Conservation (phyloP, 208 protist species). For the Trypanosoma scelopori region DNA sequence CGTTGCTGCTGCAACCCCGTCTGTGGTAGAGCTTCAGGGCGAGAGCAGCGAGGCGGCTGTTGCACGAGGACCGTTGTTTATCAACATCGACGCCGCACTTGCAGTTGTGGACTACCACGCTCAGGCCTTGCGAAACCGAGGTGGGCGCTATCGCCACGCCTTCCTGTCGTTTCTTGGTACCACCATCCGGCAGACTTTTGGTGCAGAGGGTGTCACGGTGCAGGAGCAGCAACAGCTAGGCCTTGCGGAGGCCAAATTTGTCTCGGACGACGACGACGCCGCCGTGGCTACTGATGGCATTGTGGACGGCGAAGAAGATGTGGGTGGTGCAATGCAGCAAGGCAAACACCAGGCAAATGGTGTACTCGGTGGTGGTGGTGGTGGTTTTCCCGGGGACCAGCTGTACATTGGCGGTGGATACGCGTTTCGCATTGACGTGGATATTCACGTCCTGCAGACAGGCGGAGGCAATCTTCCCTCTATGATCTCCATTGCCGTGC, state of each 20-base stretch:
- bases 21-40: constrained; percentile 52
- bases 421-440: constrained; percentile 77
- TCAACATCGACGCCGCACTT: constrained; percentile 69
- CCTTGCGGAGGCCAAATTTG: constrained; percentile 61
- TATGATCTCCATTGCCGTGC: constrained; percentile 56
- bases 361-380: background rate
- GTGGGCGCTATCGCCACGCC: constrained; percentile 52
- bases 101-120: constrained; percentile 70
- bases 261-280: constrained; percentile 28
- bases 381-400: constrained; percentile 51
- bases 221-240: constrained; percentile 41
- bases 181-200: constrained; percentile 63
- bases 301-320: constrained; percentile 4
- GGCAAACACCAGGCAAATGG: background rate
- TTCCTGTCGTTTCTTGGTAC: constrained; percentile 58
- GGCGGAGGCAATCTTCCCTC: constrained; percentile 60
- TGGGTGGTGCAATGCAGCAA: background rate
- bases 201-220: constrained; percentile 58
- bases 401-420: constrained; percentile 79
- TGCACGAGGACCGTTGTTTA: constrained; percentile 36
- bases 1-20: constrained; percentile 57
- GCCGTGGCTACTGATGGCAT: constrained; percentile 17
- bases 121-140: constrained; percentile 44
- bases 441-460: constrained; percentile 74
- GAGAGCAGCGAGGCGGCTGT: background rate